Evolutionary conservation across 2,329 filamentous ascomycete species (phyloP).

Genomic region (Passalora sequoiae): DNA sequence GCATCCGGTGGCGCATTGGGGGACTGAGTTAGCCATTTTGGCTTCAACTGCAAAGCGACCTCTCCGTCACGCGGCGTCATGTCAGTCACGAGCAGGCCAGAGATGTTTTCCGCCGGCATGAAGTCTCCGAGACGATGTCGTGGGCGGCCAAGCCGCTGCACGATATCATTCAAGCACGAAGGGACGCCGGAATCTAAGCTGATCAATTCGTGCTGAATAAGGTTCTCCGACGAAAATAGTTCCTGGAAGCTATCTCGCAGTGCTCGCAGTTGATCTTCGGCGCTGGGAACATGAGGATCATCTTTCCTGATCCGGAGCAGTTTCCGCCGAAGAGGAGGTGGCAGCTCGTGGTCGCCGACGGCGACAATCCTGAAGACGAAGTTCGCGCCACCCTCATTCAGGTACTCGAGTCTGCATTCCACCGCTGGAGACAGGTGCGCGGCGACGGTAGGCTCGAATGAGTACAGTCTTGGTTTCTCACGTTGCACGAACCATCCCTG

Average conservation of each 20-base stretch:
- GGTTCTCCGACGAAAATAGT: constrained; percentile 29
- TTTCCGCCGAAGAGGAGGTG: constrained; percentile 19
- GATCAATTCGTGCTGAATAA: constrained; percentile 31
- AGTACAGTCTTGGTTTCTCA: constrained; percentile 14
- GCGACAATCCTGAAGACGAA: constrained; percentile 30
- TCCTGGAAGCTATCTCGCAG: constrained; percentile 26
- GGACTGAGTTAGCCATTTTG: constrained; percentile 47
- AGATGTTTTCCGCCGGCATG: constrained; percentile 25
- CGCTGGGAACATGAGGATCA: constrained; percentile 27
- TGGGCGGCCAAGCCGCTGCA: constrained; percentile 22
- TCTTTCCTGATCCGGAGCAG: constrained; percentile 33
- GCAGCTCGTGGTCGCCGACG: constrained; percentile 13
- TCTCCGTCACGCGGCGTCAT: constrained; percentile 30
- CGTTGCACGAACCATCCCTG: constrained; percentile 18
- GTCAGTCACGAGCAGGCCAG: constrained; percentile 34
- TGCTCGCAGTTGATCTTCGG: constrained; percentile 26
- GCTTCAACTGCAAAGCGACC: constrained; percentile 41
- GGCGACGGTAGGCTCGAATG: constrained; percentile 7
- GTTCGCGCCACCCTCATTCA: constrained; percentile 38
- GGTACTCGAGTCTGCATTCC: constrained; percentile 27
- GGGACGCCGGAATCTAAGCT: constrained; percentile 21
- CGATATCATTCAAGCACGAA: constrained; percentile 22
- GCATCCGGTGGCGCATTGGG: constrained; percentile 40
- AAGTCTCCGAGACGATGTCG: constrained; percentile 24
- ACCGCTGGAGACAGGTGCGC: neutral